Evolutionary conservation across 192 early-diverging fungal genomes (phyloP).

Genomic region (Ambispora gerdemannii): DNA sequence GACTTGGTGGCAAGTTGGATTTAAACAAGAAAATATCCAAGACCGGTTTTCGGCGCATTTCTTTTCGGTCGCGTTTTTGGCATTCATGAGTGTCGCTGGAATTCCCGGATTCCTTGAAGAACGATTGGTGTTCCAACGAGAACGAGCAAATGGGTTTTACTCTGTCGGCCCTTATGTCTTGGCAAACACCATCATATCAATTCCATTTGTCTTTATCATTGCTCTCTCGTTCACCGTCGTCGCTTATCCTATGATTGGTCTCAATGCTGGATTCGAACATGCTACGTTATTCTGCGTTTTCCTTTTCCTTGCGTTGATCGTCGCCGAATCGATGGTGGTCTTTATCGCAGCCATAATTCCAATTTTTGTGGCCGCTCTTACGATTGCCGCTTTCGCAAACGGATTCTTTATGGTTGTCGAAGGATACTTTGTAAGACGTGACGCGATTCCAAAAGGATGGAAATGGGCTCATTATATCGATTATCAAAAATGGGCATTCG

Average conservation of each 20-base stretch:
- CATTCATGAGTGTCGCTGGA: conserved; percentile 9
- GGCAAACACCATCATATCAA: background rate
- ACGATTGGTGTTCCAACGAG: conserved; percentile 9
- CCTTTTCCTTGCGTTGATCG: background rate
- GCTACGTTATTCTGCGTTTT: background rate
- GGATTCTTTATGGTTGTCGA: background rate
- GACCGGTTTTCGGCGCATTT: background rate
- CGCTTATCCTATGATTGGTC: background rate
- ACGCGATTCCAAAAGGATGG: background rate
- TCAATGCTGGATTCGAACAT: background rate
- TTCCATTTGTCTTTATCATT: conserved; percentile 8
- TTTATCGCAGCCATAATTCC: background rate
- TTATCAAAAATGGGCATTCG: conserved; percentile 7
- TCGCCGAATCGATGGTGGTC: background rate
- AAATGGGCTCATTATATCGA: conserved; percentile 13
- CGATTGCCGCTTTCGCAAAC: background rate
- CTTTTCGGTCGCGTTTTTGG: background rate
- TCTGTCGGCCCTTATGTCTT: conserved; percentile 7
- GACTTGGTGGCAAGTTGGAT: background rate
- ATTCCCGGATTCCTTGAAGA: conserved; percentile 14
- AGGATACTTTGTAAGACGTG: background rate
- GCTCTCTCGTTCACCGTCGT: background rate
- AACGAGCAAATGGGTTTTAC: conserved; percentile 31
- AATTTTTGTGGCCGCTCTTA: background rate
- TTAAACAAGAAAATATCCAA: background rate